These are phyloP conservation scores for Plasmodium vivax DNA, from an alignment of 169 alveolate genomes.

Conservation along the genomic window DNA sequence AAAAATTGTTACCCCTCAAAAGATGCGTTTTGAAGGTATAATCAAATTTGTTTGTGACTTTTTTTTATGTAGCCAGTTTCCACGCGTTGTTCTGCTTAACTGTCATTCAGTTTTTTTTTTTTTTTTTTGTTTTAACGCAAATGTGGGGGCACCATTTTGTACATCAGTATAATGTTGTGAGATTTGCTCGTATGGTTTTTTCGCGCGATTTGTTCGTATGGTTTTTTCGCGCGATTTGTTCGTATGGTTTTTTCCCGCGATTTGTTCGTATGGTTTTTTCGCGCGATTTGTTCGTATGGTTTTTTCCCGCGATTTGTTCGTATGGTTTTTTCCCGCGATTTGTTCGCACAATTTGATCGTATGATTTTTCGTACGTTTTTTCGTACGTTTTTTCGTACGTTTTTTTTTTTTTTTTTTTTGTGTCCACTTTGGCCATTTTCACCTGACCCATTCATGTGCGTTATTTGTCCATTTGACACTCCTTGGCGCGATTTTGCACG, in stretches of 20 bases:
- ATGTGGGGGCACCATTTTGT: background rate
- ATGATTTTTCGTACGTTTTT: background rate
- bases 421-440: background rate
- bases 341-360: background rate
- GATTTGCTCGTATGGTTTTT: background rate
- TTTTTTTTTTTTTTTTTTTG: background rate
- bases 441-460: background rate
- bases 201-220: too few relatives aligned
- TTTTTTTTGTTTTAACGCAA: background rate
- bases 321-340: too few relatives aligned
- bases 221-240: too few relatives aligned
- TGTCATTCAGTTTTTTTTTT: background rate
- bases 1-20: background rate
- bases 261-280: too few relatives aligned
- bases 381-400: background rate
- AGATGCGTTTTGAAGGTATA: background rate
- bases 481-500: background rate
- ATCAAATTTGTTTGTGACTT: background rate
- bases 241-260: too few relatives aligned
- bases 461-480: background rate
- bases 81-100: background rate
- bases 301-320: too few relatives aligned
- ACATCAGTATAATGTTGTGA: background rate
- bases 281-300: too few relatives aligned
- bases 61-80: constrained; percentile 6